These are phyloP conservation scores for Penicillium silybi DNA, from an alignment of 495 filamentous ascomycete genomes.

Conservation along the genomic window DNA sequence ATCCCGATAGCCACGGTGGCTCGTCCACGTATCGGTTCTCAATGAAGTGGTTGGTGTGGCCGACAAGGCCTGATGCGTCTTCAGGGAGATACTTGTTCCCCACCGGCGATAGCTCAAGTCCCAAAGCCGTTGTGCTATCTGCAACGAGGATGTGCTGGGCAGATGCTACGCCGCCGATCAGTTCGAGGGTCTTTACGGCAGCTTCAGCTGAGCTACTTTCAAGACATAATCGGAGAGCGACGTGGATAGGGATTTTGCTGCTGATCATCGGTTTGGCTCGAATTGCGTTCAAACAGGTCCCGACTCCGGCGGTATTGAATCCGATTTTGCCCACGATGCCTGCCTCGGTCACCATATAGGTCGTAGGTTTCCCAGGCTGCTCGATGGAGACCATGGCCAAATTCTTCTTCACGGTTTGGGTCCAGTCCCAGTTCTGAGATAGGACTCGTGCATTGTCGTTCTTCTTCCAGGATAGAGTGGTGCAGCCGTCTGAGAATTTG, in stretches of 20 bases:
- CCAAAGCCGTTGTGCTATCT: constrained; percentile 49
- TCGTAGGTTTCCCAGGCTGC: constrained; percentile 41
- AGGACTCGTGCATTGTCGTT: constrained; percentile 38
- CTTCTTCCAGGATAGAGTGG: constrained; percentile 52
- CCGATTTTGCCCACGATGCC: constrained; percentile 72
- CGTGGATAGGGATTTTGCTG: constrained; percentile 55
- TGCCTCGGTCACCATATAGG: constrained; percentile 49
- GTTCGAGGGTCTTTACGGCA: constrained; percentile 47
- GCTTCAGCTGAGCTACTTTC: constrained; percentile 50
- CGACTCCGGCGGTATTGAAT: constrained; percentile 58
- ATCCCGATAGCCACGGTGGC: constrained; percentile 53
- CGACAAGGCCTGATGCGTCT: constrained; percentile 45
- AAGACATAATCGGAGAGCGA: constrained; percentile 57
- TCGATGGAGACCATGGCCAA: constrained; percentile 52
- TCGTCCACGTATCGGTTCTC: constrained; percentile 46
- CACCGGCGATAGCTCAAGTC: constrained; percentile 55
- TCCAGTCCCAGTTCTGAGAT: constrained; percentile 69
- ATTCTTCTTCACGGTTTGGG: constrained; percentile 45
- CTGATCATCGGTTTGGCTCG: constrained; percentile 53
- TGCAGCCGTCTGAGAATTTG: constrained; percentile 61
- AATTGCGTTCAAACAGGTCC: constrained; percentile 62
- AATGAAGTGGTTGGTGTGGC: constrained; percentile 63
- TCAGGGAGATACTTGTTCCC: constrained; percentile 49
- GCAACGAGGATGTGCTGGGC: constrained; percentile 60
- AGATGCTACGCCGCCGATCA: constrained; percentile 52